Conservation (phyloP, 176 grass and related monocot genomes). For the Eragrostis nindensis region DNA sequence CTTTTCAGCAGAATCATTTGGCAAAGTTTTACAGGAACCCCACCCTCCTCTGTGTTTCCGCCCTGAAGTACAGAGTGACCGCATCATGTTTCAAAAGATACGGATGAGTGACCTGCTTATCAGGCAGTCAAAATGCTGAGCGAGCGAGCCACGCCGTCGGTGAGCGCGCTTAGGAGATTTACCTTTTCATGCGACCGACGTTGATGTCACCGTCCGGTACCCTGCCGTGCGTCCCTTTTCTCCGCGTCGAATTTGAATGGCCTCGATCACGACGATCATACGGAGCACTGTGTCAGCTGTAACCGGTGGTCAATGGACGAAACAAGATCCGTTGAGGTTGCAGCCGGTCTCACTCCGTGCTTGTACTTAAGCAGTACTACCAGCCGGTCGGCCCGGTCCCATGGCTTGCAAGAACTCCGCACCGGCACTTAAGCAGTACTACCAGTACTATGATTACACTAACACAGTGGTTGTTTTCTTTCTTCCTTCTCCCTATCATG, state of each 20-base stretch:
- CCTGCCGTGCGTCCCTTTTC: not conserved
- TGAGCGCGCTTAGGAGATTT: not conserved
- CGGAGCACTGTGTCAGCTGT: conserved; percentile 8
- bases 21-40: not conserved
- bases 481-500: not conserved
- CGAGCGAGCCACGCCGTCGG: not conserved
- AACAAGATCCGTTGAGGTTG: conserved; percentile 1
- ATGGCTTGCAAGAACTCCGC: too few relatives aligned
- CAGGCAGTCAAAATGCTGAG: conserved; percentile 8
- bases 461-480: not conserved
- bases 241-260: conserved; percentile 34
- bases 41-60: too few relatives aligned
- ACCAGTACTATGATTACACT: not conserved
- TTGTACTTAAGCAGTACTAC: not conserved
- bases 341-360: not conserved
- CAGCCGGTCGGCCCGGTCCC: too few relatives aligned
- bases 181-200: conserved; percentile 10
- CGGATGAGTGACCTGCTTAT: not conserved
- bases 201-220: conserved; percentile 19
- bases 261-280: not conserved
- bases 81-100: not conserved
- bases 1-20: conserved; percentile 27
- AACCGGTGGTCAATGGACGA: not conserved
- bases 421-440: not conserved
- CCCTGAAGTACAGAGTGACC: not conserved